A percentile compares a stretch with the other conserved stretches of the same genome.
phyloP scores from a whole-genome alignment of 2,329 filamentous ascomycete genomes.

The Fusarium circinatum region DNA sequence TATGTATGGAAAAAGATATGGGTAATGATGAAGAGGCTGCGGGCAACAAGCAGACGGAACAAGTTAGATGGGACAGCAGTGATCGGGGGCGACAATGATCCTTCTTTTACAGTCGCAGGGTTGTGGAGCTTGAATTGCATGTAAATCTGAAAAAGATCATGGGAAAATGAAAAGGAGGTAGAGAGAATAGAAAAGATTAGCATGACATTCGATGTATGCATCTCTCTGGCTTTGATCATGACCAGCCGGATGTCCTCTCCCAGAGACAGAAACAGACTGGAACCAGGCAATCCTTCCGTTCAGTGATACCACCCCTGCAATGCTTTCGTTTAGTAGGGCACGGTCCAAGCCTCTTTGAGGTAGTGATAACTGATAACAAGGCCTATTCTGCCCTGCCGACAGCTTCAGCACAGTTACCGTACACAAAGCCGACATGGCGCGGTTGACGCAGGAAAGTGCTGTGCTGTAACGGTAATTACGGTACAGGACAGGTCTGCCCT shows the following conservation, averaged over 20 bases:
- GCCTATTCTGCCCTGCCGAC: conserved; percentile 16
- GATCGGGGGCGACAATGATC: conserved; percentile 34
- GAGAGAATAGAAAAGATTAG: conserved; percentile 19
- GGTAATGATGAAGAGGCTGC: conserved; percentile 2
- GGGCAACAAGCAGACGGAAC: conserved; percentile 8
- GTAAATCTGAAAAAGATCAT: not conserved
- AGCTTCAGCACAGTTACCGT: conserved; percentile 16
- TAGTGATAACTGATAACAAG: conserved; percentile 34
- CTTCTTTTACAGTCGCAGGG: conserved; percentile 18
- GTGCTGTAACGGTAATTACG: conserved; percentile 19
- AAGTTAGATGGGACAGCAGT: conserved; percentile 12
- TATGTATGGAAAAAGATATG: conserved; percentile 8
- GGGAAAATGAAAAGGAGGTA: not conserved
- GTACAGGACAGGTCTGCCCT: conserved; percentile 16
- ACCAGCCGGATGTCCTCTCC: not conserved
- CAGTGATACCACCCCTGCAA: conserved; percentile 25
- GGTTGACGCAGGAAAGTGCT: conserved; percentile 22
- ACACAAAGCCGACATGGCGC: conserved; percentile 28
- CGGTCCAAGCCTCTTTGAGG: conserved; percentile 29
- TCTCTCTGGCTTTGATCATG: conserved; percentile 31
- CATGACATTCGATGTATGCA: conserved; percentile 38
- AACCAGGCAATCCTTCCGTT: conserved; percentile 12
- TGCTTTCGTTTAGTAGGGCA: conserved; percentile 21
- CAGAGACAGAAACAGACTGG: not conserved
- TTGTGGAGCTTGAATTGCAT: conserved; percentile 25